Conservation (phyloP, 352 stramenopile genomes). For the Pilasporangium apinafurcum region DNA sequence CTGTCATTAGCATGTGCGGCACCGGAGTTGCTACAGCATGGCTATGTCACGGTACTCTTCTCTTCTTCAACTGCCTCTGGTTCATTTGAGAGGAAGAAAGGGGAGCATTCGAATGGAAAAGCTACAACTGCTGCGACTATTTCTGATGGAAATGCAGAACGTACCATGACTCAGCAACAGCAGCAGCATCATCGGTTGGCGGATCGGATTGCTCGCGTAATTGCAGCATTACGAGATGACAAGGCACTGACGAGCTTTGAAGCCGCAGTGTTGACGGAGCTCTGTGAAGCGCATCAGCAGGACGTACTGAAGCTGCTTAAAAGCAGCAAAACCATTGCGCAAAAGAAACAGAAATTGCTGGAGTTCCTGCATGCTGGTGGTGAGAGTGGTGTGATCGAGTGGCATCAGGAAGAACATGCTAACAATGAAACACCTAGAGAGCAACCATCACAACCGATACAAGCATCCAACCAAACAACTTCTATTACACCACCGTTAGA, state of each 20-base stretch:
- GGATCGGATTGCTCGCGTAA: constrained; percentile 20
- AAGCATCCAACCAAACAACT: too few species aligned
- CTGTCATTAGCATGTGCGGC: constrained; percentile 50
- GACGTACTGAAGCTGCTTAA: constrained; percentile 27
- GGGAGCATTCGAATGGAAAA: not conserved
- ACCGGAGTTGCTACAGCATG: constrained; percentile 29
- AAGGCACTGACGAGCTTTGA: constrained; percentile 37
- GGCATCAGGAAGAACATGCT: not conserved
- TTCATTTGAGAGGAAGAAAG: too few species aligned
- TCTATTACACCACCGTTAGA: constrained; percentile 10
- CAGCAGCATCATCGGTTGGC: not conserved
- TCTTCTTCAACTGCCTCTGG: too few species aligned
- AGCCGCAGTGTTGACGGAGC: constrained; percentile 25
- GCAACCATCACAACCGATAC: too few species aligned
- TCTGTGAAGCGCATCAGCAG: constrained; percentile 31
- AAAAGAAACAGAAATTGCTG: constrained; percentile 52
- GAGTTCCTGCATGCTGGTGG: constrained; percentile 9
- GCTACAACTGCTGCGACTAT: not conserved
- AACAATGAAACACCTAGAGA: too few species aligned
- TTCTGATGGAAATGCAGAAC: not conserved
- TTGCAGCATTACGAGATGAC: constrained; percentile 33
- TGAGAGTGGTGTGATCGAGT: not conserved
- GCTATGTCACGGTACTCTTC: constrained; percentile 18
- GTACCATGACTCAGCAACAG: not conserved
- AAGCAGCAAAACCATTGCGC: constrained; percentile 13